phyloP scores from a whole-genome alignment of 2,329 filamentous ascomycete genomes.

The Diaporthe sp. region DNA sequence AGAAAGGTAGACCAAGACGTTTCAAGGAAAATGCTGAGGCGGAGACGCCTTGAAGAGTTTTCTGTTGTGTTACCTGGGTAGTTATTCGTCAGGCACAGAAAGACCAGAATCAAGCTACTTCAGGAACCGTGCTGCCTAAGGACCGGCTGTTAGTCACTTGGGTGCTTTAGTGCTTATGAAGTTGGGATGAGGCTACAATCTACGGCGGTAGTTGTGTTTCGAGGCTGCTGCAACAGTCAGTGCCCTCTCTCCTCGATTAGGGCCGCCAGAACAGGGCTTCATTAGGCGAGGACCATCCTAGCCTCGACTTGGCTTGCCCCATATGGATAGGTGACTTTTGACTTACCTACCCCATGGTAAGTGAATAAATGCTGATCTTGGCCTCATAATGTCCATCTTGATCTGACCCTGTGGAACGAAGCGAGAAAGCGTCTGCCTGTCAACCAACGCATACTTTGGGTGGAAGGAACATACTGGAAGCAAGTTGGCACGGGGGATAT shows the following conservation, averaged over 20 bases:
- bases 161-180: not conserved
- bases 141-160: not conserved
- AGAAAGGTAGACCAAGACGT: not conserved
- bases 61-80: not conserved
- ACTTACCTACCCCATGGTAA: no score
- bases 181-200: not conserved
- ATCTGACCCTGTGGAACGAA: no score
- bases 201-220: no score
- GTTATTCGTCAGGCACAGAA: no score
- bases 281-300: not conserved
- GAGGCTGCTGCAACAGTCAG: not conserved
- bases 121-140: not conserved
- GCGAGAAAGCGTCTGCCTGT: no score
- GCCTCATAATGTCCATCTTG: not conserved
- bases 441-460: no score
- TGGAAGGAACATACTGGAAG: no score
- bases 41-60: no score
- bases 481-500: no score
- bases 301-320: not conserved
- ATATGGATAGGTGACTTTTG: not conserved
- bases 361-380: not conserved
- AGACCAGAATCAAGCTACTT: no score
- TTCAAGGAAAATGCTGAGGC: not conserved
- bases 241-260: not conserved
- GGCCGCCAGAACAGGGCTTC: not conserved